These are phyloP conservation scores for Monosporascus sp. DNA, from an alignment of 2,329 filamentous ascomycete genomes.

Conservation along the genomic window DNA sequence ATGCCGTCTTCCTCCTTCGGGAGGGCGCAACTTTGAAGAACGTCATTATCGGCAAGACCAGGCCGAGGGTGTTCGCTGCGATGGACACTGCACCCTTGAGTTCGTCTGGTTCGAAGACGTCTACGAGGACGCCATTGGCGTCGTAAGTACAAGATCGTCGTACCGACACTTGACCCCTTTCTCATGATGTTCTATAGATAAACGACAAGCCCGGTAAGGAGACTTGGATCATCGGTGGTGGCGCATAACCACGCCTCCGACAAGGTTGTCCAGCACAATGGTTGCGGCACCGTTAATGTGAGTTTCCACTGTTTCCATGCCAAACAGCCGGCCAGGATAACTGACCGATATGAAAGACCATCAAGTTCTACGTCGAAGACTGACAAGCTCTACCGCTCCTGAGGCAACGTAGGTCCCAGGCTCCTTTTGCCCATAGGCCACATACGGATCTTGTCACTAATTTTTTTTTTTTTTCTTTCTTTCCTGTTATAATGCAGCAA, in stretches of 20 bases:
- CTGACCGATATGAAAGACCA: slow-evolving; percentile 12
- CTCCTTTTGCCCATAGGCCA: no score
- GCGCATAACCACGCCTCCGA: slow-evolving; percentile 39
- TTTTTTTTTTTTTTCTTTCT: not conserved
- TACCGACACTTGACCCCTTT: no score
- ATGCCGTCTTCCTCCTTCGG: slow-evolving; percentile 21
- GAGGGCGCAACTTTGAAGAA: slow-evolving; percentile 28
- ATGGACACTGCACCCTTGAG: slow-evolving; percentile 21
- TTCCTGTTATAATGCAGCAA: slow-evolving; percentile 12
- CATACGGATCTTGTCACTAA: no score
- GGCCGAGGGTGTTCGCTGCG: slow-evolving; percentile 33
- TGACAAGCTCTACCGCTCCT: slow-evolving; percentile 46
- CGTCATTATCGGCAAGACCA: slow-evolving; percentile 34
- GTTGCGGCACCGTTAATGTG: slow-evolving; percentile 36
- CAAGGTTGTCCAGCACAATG: slow-evolving; percentile 44
- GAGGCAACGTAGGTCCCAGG: slow-evolving; percentile 35
- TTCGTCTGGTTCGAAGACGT: slow-evolving; percentile 31
- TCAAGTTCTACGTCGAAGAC: slow-evolving; percentile 37
- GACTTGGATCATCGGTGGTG: slow-evolving; percentile 35
- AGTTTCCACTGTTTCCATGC: slow-evolving; percentile 4
- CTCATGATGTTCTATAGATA: not conserved
- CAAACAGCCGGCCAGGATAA: not conserved
- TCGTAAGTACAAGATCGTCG: slow-evolving; percentile 3
- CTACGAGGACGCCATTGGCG: slow-evolving; percentile 31
- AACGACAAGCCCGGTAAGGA: slow-evolving; percentile 20